Percentiles rank a stretch among this genome's conserved stretches.
Conservation (phyloP, 2,329 filamentous ascomycete species). For the Sclerotiophoma versabilis region DNA sequence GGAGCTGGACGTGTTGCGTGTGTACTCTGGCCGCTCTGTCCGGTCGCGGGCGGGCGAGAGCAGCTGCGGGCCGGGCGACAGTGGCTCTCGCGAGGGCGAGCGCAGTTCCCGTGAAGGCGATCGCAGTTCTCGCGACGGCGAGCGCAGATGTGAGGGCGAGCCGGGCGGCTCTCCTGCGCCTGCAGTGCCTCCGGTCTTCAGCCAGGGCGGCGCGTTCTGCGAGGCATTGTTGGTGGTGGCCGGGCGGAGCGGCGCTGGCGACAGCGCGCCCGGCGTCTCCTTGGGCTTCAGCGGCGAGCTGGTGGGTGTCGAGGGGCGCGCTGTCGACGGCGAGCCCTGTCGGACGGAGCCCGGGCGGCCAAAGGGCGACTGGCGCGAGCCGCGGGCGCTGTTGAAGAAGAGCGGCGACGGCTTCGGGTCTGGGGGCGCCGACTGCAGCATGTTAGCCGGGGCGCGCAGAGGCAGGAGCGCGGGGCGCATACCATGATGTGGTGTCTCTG, state of each 20-base stretch:
- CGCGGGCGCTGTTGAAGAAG: conserved; percentile 53
- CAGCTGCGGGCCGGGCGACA: conserved; percentile 4
- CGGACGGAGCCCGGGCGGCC: conserved; percentile 52
- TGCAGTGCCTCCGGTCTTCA: conserved; percentile 41
- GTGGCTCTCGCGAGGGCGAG: conserved; percentile 25
- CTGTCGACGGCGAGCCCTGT: conserved; percentile 49
- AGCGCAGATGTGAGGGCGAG: conserved; percentile 38
- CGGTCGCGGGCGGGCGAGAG: conserved; percentile 7
- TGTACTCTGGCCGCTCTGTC: conserved; percentile 13
- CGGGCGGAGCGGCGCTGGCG: conserved; percentile 38
- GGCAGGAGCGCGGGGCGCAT: background rate
- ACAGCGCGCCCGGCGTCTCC: conserved; percentile 36
- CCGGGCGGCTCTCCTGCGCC: conserved; percentile 37
- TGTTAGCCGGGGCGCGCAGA: conserved; percentile 10
- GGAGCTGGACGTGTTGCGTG: conserved; percentile 24
- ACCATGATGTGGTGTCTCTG: conserved; percentile 23
- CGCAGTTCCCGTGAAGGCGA: conserved; percentile 33
- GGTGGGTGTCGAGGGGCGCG: conserved; percentile 50
- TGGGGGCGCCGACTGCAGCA: conserved; percentile 42
- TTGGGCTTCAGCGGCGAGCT: conserved; percentile 51
- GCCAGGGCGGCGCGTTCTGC: conserved; percentile 45
- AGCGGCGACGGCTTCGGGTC: conserved; percentile 53
- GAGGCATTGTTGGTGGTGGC: conserved; percentile 45
- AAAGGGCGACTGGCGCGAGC: conserved; percentile 50
- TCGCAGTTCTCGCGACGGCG: conserved; percentile 30